Percentiles rank a stretch among this genome's conserved stretches.
These are phyloP conservation scores for Quillaja saponaria DNA, from an alignment of 306 rosid genomes.

Conservation along the genomic window DNA sequence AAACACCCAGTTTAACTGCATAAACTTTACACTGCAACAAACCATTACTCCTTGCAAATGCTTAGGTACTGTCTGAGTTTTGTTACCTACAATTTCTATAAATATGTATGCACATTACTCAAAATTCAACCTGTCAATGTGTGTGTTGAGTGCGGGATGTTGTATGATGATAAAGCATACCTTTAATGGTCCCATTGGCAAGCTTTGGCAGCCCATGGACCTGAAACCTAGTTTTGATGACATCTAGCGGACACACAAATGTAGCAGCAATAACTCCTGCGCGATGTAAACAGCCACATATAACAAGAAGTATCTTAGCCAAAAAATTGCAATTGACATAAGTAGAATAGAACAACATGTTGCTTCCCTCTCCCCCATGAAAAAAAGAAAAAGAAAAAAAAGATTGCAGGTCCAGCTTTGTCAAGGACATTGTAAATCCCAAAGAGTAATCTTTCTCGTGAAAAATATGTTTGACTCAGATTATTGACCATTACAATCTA, in stretches of 20 bases:
- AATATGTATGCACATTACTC: too few species aligned
- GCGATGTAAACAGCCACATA: neutral
- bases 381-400: neutral
- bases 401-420: too few species aligned
- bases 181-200: slow-evolving; percentile 45
- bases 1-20: neutral
- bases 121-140: too few species aligned
- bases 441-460: too few species aligned
- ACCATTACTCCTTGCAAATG: neutral
- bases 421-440: too few species aligned
- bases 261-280: slow-evolving; percentile 82
- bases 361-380: too few species aligned
- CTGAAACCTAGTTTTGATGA: slow-evolving; percentile 84
- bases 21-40: neutral
- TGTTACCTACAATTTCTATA: too few species aligned
- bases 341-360: neutral
- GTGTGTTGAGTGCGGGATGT: too few species aligned
- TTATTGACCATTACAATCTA: too few species aligned
- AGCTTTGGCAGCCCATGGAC: slow-evolving; percentile 68
- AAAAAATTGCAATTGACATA: neutral
- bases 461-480: too few species aligned
- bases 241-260: slow-evolving; percentile 85
- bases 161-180: too few species aligned
- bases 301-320: neutral
- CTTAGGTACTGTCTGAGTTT: neutral